Base-by-base conservation (phyloP, 306 rosid genomes). In the Rosa persica region DNA sequence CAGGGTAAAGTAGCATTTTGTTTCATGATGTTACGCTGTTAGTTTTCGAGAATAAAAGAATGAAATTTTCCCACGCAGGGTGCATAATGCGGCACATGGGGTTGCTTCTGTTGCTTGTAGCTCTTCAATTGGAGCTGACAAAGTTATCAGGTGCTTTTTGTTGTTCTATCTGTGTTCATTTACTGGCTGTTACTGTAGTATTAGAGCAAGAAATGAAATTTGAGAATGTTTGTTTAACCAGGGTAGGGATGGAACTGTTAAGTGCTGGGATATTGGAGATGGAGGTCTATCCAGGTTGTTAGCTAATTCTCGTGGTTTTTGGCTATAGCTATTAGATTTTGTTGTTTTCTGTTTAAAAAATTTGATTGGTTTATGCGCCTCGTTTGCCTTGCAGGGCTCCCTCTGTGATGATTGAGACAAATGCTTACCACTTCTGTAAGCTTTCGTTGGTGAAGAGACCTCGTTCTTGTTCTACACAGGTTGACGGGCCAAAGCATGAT, bases 201-300 rank as follows among this genome's bases (percentile, higher is more conserved):
- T 77, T 79, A 51, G 12, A 13, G 49, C n/a, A 38, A 5, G 42
- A 54, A 54, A 79, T 86, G 72, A 38, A 64, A 47, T 62, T 69
- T 54, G 54, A 67, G 43, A 30, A 49, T 19, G 68, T 43, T 13
- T 72, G 40, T 88, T 80, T 81, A 95, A 98, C 87, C 99, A 95
- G 90, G 97, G 99, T 46, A 95, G 98, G 85, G 99, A 95, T 86
- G 99, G 98, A 78, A 91, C 97, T 34, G 88, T 93, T 8, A 95
- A 95, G 87, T 81, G 90, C 82, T 95, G 99, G 99, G 92, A 93
- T 74, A 81, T 93, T 47, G 86, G 76, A 80, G 89, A 85, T 52
- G 88, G 96, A 67, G 90, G 86, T 77, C 67, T 95, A 74, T 89
- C 98, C 68, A 88, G 98, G 98, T 95, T 79, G 42, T 17, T 10